Conservation (phyloP, 2,329 filamentous ascomycete species). For the Penicillium brasilianum region DNA sequence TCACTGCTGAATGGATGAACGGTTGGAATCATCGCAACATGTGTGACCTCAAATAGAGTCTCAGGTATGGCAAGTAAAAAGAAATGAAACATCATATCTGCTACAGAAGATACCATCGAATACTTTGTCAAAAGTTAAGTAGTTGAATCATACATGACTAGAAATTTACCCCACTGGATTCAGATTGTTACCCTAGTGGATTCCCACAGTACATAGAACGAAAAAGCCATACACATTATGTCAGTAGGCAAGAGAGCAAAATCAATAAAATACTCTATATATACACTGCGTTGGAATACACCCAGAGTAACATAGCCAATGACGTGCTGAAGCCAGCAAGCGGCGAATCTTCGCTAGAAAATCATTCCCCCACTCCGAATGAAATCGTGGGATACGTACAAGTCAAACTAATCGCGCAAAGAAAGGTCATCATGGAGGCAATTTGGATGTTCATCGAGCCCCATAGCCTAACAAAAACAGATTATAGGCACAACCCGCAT, state of each 20-base stretch:
- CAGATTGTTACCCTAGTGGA: not conserved
- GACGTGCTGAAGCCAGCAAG: conserved; percentile 19
- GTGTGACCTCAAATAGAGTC: too few species aligned
- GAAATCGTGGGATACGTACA: conserved; percentile 29
- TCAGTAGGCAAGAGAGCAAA: not conserved
- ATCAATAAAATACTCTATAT: conserved; percentile 24
- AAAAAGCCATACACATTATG: not conserved
- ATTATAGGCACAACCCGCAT: conserved; percentile 7
- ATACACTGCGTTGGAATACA: conserved; percentile 31
- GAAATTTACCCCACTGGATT: too few species aligned
- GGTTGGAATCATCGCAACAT: too few species aligned
- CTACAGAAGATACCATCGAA: not conserved
- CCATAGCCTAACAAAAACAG: not conserved
- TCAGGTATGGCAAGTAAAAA: not conserved
- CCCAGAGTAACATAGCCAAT: conserved; percentile 26
- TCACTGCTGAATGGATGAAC: not conserved
- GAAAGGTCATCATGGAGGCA: conserved; percentile 26
- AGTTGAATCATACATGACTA: not conserved
- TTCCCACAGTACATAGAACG: not conserved
- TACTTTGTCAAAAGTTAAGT: not conserved
- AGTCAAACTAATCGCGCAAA: conserved; percentile 26
- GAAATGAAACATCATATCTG: not conserved
- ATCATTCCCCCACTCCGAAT: conserved; percentile 25
- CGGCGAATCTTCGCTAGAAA: conserved; percentile 16
- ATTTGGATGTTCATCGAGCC: conserved; percentile 3